Evolutionary conservation across 139 green algal species (phyloP), one percentile per base, ranked within the genome.

Genomic region (Chlorella sp.): DNA sequence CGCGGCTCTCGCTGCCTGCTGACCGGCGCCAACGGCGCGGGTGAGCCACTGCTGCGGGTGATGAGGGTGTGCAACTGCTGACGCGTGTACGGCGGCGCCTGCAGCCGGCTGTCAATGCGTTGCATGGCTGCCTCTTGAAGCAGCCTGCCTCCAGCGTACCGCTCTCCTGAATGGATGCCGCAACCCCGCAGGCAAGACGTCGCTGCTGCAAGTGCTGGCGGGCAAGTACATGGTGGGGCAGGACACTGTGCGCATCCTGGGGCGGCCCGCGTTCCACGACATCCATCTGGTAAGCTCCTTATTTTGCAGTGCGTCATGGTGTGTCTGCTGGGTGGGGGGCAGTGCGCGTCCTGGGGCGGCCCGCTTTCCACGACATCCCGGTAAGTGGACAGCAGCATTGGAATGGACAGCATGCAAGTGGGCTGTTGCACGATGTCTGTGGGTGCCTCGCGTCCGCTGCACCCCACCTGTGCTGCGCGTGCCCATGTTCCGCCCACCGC

Each of bases 201-300:
- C 96, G 6, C 84, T 99, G 67, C 90, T 98, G 54, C 94, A 98
- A 81, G 76, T 99, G 24, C 78, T 99, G 76, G 97, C 94, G 24
- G 97, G 97, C 40, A 98, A 99, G 79, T 95, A 98, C 87, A 98
- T 99, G 97, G 97, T 99, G 7, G 85, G 51, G 9, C 69, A 91
- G 80, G 93, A 97, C 34, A 81, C 78, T 1, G 90, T 98, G 0
- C 84, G 88, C 4, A 93, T 99, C 8, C 87, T 99, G n/a, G 96
- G 95, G 1, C 85, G 94, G 17, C 91, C 97, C 4, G 95, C 97
- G 0, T 99, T 99, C 86, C 94, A 99, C 81, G 96, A 98, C 85
- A 92, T 97, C 69, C 90, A 91, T 78, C 87, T 98, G 56, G 94
- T 93, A 7, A 43, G 77, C 14, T 65, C 56, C 56, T 65, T 19